A percentile compares a stretch with the other conserved stretches of the same genome.
Evolutionary conservation across 129 eudicot species (phyloP).

Genomic region (Erigeron canadensis): DNA sequence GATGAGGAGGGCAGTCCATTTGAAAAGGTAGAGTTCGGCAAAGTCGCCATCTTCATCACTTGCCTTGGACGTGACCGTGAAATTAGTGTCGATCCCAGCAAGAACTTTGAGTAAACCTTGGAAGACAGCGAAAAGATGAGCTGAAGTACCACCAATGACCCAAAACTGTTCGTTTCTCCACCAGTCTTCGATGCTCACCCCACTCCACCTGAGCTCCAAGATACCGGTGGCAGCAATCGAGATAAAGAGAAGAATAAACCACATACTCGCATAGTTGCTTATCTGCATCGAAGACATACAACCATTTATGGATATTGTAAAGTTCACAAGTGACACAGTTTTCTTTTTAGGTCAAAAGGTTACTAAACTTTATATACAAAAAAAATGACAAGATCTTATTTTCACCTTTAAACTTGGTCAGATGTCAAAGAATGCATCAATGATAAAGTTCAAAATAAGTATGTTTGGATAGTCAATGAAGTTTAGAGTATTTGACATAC

Average conservation of each 20-base stretch:
- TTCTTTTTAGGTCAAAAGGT: conserved; percentile 3
- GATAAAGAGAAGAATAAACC: conserved; percentile 77
- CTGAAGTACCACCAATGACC: conserved; percentile 93
- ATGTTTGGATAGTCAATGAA: conserved; percentile 15
- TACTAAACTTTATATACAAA: neutral
- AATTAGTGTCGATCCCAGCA: conserved; percentile 84
- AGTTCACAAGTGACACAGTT: neutral
- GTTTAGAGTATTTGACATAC: conserved; percentile 28
- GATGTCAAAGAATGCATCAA: neutral
- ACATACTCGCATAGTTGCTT: conserved; percentile 84
- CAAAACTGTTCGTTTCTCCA: conserved; percentile 94
- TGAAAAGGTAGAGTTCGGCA: conserved; percentile 73
- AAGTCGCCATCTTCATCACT: conserved; percentile 79
- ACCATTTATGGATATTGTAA: neutral
- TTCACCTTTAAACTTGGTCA: neutral
- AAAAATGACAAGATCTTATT: neutral
- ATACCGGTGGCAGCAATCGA: conserved; percentile 75
- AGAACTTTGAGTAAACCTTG: conserved; percentile 84
- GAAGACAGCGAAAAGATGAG: conserved; percentile 82
- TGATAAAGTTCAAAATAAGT: conserved; percentile 3
- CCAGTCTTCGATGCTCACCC: conserved; percentile 83
- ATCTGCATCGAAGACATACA: conserved; percentile 47
- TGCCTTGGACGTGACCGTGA: conserved; percentile 86
- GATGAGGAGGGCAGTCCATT: conserved; percentile 80
- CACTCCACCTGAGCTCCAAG: conserved; percentile 85